phyloP scores from a whole-genome alignment of 2,329 filamentous ascomycete species.

The Fusarium oligoseptatum region DNA sequence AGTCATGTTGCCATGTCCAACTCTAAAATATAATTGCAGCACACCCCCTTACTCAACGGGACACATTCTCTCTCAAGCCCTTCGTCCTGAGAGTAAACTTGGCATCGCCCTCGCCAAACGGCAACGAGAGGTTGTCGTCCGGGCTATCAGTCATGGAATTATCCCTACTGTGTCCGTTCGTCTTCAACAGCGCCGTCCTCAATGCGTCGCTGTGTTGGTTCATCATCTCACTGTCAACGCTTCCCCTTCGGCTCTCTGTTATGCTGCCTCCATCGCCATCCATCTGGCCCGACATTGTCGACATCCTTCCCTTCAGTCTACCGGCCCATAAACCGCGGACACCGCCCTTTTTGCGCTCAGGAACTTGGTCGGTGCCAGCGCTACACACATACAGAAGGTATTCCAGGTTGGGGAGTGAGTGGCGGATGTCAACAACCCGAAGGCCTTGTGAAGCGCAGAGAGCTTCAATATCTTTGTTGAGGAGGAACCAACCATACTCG shows the following conservation, averaged over 20 bases:
- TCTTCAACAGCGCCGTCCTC: slow-evolving; percentile 51
- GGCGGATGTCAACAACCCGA: slow-evolving; percentile 87
- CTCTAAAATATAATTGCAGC: not conserved
- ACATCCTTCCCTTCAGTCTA: slow-evolving; percentile 55
- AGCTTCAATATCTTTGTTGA: slow-evolving; percentile 93
- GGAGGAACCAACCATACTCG: slow-evolving; percentile 95
- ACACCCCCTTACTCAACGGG: slow-evolving; percentile 18
- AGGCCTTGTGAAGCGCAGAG: slow-evolving; percentile 76
- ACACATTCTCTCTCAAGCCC: slow-evolving; percentile 65
- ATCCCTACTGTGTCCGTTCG: slow-evolving; percentile 38
- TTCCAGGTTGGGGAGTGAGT: slow-evolving; percentile 93
- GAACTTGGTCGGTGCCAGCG: slow-evolving; percentile 76
- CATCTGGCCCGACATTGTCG: slow-evolving; percentile 45
- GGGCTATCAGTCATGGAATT: slow-evolving; percentile 29
- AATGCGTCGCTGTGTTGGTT: slow-evolving; percentile 59
- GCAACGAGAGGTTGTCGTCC: slow-evolving; percentile 51
- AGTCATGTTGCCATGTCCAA: not conserved
- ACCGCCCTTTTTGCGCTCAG: slow-evolving; percentile 72
- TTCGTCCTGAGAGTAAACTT: slow-evolving; percentile 69
- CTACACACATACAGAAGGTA: slow-evolving; percentile 92
- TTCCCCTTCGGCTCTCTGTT: slow-evolving; percentile 58
- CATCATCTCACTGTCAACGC: slow-evolving; percentile 58
- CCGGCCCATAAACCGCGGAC: slow-evolving; percentile 70
- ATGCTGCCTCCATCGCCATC: slow-evolving; percentile 57
- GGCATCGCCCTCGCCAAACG: slow-evolving; percentile 61